Evolutionary conservation across 257 asterid species (phyloP).

Genomic region (Rauvolfia tetraphylla): DNA sequence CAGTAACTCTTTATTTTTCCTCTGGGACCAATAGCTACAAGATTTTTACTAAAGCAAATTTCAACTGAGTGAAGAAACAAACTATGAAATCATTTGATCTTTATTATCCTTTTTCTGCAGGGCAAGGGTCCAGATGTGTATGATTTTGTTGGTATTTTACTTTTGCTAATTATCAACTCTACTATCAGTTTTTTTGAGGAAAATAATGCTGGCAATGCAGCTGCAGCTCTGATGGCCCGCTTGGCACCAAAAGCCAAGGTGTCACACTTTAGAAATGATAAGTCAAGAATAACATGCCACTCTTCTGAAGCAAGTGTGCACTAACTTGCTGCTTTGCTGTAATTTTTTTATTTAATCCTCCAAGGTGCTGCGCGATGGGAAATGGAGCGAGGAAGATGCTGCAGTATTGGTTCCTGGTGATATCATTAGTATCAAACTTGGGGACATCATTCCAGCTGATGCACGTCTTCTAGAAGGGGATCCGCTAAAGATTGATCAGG

Average conservation of each 20-base stretch:
- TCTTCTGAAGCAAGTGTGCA: not conserved
- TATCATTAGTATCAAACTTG: conserved; percentile 35
- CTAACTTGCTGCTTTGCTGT: not conserved
- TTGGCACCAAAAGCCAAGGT: conserved; percentile 64
- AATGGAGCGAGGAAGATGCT: conserved; percentile 42
- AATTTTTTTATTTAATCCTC: not conserved
- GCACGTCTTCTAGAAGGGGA: conserved; percentile 43
- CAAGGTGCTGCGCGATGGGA: conserved; percentile 55
- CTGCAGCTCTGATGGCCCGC: conserved; percentile 69
- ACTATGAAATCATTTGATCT: not conserved
- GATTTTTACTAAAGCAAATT: not conserved
- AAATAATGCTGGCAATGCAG: conserved; percentile 64
- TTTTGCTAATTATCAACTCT: conserved; percentile 49
- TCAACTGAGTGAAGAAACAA: not conserved
- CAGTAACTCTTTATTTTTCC: not conserved
- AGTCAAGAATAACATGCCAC: not conserved
- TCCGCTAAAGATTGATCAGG: conserved; percentile 44
- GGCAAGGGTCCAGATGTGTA: conserved; percentile 37
- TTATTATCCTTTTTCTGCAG: conserved; percentile 22
- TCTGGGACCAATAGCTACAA: not conserved
- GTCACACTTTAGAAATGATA: not conserved
- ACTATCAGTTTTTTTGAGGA: conserved; percentile 61
- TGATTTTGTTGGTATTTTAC: conserved; percentile 50
- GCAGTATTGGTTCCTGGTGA: conserved; percentile 36
- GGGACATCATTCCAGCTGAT: conserved; percentile 41